Percentiles rank a stretch among this genome's conserved stretches.
These are phyloP conservation scores for Hanseniaspora occidentalis DNA, from an alignment of 805 yeast species.

Conservation along the genomic window DNA sequence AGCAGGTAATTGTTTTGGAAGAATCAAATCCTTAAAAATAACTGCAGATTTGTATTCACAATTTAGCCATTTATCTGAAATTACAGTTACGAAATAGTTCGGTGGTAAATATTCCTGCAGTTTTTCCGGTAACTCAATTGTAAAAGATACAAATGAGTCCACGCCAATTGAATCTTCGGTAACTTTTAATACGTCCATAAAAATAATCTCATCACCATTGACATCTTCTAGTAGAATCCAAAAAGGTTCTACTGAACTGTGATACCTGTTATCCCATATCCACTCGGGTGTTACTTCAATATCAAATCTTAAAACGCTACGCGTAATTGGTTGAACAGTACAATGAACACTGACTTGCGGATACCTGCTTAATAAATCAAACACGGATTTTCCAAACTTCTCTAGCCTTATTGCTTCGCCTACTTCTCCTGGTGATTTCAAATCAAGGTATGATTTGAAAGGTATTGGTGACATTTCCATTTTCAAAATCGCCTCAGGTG, in stretches of 20 bases:
- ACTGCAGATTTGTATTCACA: slow-evolving; percentile 54
- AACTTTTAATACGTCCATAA: slow-evolving; percentile 41
- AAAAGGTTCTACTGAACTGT: slow-evolving; percentile 56
- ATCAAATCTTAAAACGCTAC: slow-evolving; percentile 51
- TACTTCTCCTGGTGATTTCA: slow-evolving; percentile 59
- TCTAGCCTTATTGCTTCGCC: slow-evolving; percentile 72
- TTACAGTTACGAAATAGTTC: slow-evolving; percentile 53
- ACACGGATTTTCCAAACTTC: slow-evolving; percentile 46
- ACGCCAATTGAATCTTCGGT: slow-evolving; percentile 35
- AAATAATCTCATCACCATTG: slow-evolving; percentile 67
- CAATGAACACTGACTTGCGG: slow-evolving; percentile 55
- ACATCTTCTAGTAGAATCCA: slow-evolving; percentile 67
- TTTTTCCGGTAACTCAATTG: slow-evolving; percentile 29
- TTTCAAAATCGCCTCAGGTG: slow-evolving; percentile 53
- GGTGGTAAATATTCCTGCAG: slow-evolving; percentile 39
- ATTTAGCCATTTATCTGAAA: slow-evolving; percentile 81
- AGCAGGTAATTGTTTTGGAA: slow-evolving; percentile 22
- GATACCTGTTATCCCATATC: slow-evolving; percentile 60
- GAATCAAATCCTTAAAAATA: slow-evolving; percentile 18
- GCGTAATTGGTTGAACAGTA: slow-evolving; percentile 65
- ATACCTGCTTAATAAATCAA: slow-evolving; percentile 51
- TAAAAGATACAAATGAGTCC: slow-evolving; percentile 49
- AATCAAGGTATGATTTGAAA: slow-evolving; percentile 42
- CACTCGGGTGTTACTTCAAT: slow-evolving; percentile 61
- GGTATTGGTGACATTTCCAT: slow-evolving; percentile 51